phyloP scores from a whole-genome alignment of 148 eudicot species.

The Diospyros lotus region DNA sequence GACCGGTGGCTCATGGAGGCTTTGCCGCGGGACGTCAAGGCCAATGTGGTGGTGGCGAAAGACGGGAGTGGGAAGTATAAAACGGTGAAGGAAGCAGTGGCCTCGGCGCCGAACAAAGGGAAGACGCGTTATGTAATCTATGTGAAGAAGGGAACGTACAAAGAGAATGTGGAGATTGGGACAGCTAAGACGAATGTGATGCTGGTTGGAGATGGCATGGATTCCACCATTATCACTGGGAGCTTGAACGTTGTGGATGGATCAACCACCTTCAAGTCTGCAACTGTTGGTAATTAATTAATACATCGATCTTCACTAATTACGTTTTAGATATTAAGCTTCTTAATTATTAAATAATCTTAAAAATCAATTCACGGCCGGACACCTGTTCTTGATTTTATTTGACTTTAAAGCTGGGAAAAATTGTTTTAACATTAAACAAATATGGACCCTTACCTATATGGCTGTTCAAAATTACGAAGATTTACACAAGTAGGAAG shows the following conservation, averaged over 20 bases:
- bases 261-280: conserved; percentile 33
- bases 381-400: no score
- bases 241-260: conserved; percentile 33
- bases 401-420: no score
- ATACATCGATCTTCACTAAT: no score
- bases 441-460: no score
- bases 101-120: conserved; percentile 30
- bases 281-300: conserved; percentile 32
- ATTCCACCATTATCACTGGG: conserved; percentile 41
- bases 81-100: conserved; percentile 26
- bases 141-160: conserved; percentile 36
- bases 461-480: no score
- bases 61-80: conserved; percentile 40
- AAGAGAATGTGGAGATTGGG: conserved; percentile 30
- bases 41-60: conserved; percentile 34
- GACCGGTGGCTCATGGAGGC: conserved; percentile 24
- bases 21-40: conserved; percentile 6
- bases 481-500: no score
- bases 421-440: no score
- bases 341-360: no score
- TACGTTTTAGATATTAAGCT: no score
- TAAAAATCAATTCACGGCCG: no score
- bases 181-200: conserved; percentile 32
- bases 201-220: conserved; percentile 43
- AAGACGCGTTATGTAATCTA: conserved; percentile 28